Base-by-base conservation (phyloP, 176 grass and related monocot species). In the Panicum miliaceum region DNA sequence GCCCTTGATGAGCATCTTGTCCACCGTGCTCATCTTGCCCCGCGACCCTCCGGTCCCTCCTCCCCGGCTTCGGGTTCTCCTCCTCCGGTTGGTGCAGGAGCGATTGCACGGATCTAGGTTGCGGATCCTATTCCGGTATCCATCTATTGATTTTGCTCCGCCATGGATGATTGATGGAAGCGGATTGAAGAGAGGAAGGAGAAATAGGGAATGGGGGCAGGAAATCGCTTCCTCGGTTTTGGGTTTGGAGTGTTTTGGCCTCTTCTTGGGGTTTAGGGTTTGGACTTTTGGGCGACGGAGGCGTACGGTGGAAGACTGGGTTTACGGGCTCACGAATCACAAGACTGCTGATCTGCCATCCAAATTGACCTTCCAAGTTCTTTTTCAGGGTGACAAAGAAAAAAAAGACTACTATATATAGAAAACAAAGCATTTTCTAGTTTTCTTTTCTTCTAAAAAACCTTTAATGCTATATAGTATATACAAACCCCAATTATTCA, bases 1-100 rank as follows among this genome's bases (percentile, higher is more conserved):
- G 36, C 93, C 96, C 79, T 98, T 98, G 62, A 98, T 92, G 63
- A 95, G 93, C 96, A 98, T 98, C 93, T 98, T 98, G 79, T 98
- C 96, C 84, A 95, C 96, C 60, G 96, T 95, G 38, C 96, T 98
- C 96, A 98, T 98, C 89, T 81, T 94, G 79, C 46, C 66, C 64
- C 5, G 19, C 48, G 25, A 32, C 48, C 56, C 38, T 35, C 2
- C 4, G 34, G 41, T 19, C 26, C 59, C n/a, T 46, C 16, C 43
- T 84, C 61, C n/a, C 35, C 42, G 68, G 27, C 41, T 81, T 52
- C 36, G 58, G 48, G 53, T 54, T 5, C 61, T 70, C 20, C 40
- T 73, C 6, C 73, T 64, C 26, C 56, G 50, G 41, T n/a, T 7
- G 52, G 72, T 68, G 59, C 29, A 35, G 50, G 29, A 0, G 68